These are phyloP conservation scores for Pyrenopolyporus hunteri DNA, from an alignment of 495 filamentous ascomycete genomes.

Conservation along the genomic window DNA sequence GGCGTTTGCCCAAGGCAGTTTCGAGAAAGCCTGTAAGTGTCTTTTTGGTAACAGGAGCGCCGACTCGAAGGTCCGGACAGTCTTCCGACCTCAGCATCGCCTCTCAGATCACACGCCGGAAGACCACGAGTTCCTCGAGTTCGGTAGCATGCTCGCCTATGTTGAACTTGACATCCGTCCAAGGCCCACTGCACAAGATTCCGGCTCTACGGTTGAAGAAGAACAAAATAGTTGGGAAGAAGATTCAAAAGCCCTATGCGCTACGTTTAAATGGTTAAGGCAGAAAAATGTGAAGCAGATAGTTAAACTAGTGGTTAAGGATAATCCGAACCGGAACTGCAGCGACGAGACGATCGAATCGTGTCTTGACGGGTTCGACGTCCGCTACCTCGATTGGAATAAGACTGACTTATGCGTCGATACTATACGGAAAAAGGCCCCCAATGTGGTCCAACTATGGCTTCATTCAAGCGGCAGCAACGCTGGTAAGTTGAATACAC, in stretches of 20 bases:
- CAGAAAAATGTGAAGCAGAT: conserved; percentile 25
- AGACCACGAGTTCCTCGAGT: conserved; percentile 22
- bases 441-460: conserved; percentile 37
- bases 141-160: conserved; percentile 18
- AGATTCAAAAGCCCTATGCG: conserved; percentile 16
- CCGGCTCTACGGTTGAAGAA: neutral
- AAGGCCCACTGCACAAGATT: neutral
- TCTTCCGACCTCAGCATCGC: conserved; percentile 14
- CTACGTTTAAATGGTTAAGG: conserved; percentile 21
- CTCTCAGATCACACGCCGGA: conserved; percentile 14
- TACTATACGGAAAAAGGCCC: conserved; percentile 39
- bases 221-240: conserved; percentile 10
- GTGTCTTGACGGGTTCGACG: conserved; percentile 36
- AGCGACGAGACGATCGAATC: conserved; percentile 47
- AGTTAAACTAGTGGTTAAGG: conserved; percentile 19
- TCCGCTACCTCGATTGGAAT: conserved; percentile 49
- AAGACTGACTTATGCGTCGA: conserved; percentile 46
- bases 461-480: conserved; percentile 49
- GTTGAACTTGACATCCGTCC: conserved; percentile 16
- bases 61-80: conserved; percentile 19
- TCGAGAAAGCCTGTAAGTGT: conserved; percentile 15
- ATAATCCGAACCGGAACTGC: conserved; percentile 13
- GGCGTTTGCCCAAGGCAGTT: conserved; percentile 21
- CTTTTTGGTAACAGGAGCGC: conserved; percentile 18
- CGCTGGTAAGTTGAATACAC: conserved; percentile 5